Evolutionary conservation across 179 eudicot genomes (phyloP), one percentile per base, ranked within the genome.

Genomic region (Silene coronaria): DNA sequence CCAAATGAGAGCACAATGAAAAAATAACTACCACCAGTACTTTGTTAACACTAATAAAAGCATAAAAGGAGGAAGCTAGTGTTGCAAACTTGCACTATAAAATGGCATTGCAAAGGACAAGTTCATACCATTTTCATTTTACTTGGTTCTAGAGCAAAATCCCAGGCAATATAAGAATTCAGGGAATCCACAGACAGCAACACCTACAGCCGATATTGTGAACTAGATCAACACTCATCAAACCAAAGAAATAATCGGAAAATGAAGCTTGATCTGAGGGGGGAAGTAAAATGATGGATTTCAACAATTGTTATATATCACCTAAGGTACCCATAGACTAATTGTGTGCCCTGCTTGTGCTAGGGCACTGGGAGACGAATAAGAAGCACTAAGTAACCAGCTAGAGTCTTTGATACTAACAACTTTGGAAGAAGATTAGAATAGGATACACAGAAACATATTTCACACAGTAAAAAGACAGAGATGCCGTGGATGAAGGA

Each of bases 101-200:
- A 8, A 48, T 23, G 36, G 38, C 22, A 24, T 16, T 70, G 60
- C 23, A 57, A 70, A 81, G 65, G 71, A 23, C 72, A 76, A 76
- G 85, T 60, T 30, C 60, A 67, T 90, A 94, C 98, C 96, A 88
- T 46, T 84, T 74, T 89, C 77, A 91, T 71, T 79, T 87, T 94
- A 68, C 98, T 92, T 84, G 86, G 92, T 17, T 82, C 86, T 80
- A 94, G 59, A 34, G 92, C 78, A 80, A 94, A 94, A 82, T 92
- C 97, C 97, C 97, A 94, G 69, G 97, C 97, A 76, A 94, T 92
- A 76, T 90, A 94, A 6, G 98, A 92, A 80, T 94, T 94, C 57
- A 90, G 68, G 22, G 96, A 82, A 61, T 94, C 98, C 82, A 88
- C 97, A 9, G 79, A 76, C 81, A 94, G 77, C 71, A 87, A 82